These are phyloP conservation scores for Tolypocladium tundrense DNA, from an alignment of 2,329 filamentous ascomycete species.

Conservation along the genomic window DNA sequence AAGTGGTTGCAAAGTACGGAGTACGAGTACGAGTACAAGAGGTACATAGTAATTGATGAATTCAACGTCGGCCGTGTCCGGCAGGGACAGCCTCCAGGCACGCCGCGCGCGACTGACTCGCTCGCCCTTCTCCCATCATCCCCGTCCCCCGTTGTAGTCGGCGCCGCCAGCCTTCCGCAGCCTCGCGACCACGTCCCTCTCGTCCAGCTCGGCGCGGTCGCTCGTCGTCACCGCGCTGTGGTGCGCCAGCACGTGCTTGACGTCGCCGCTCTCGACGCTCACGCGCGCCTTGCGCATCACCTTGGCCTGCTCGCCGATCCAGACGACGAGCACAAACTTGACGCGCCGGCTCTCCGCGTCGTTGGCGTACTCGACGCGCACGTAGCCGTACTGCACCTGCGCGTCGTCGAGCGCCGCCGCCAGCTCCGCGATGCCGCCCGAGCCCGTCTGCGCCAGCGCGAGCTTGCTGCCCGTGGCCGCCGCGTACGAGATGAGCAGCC, in stretches of 20 bases:
- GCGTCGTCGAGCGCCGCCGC: slow-evolving; percentile 42
- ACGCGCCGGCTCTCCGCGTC: slow-evolving; percentile 58
- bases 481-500: slow-evolving; percentile 56
- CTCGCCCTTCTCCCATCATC: slow-evolving; percentile 18
- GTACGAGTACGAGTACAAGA: no score
- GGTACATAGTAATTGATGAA: no score
- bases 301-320: slow-evolving; percentile 55
- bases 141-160: slow-evolving; percentile 59
- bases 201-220: slow-evolving; percentile 49
- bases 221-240: slow-evolving; percentile 54
- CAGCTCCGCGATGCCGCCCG: slow-evolving; percentile 50
- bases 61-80: neutral
- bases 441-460: slow-evolving; percentile 44
- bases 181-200: slow-evolving; percentile 48
- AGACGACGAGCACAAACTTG: slow-evolving; percentile 59
- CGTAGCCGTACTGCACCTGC: slow-evolving; percentile 58
- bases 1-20: no score
- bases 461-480: slow-evolving; percentile 45
- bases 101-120: neutral
- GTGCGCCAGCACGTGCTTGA: slow-evolving; percentile 53
- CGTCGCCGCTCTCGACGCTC: slow-evolving; percentile 54
- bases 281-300: slow-evolving; percentile 63
- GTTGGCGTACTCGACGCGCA: slow-evolving; percentile 58
- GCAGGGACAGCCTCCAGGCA: neutral
- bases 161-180: slow-evolving; percentile 58